Evolutionary conservation across 139 green algal species (phyloP), one percentile per base, ranked within the genome.

Genomic region (Eudorina sp.): DNA sequence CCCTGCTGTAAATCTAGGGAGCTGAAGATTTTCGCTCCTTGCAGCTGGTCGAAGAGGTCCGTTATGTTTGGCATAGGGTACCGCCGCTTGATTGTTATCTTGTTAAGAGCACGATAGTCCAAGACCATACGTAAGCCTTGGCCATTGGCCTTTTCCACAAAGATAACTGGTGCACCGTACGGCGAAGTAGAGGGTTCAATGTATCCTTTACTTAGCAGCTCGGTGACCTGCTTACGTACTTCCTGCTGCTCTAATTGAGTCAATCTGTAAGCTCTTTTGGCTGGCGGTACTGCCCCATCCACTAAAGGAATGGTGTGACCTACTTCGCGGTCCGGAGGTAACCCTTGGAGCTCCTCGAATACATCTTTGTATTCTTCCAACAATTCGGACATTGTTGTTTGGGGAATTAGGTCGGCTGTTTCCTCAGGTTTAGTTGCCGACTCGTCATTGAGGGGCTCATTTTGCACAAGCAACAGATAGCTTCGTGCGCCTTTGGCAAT

Each of bases 121-220:
- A n/a, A n/a, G n/a, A n/a, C n/a, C n/a, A n/a, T n/a, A n/a, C n/a
- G n/a, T n/a, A n/a, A n/a, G n/a, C n/a, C n/a, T n/a, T n/a, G n/a
- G n/a, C n/a, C n/a, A n/a, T n/a, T n/a, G n/a, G n/a, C n/a, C n/a
- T n/a, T n/a, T n/a, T n/a, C n/a, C n/a, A n/a, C n/a, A n/a, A n/a
- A n/a, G n/a, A n/a, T n/a, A n/a, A n/a, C n/a, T n/a, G n/a, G n/a
- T n/a, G n/a, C n/a, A n/a, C n/a, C n/a, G n/a, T n/a, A n/a, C n/a
- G n/a, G n/a, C n/a, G n/a, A n/a, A n/a, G n/a, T n/a, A n/a, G n/a
- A n/a, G n/a, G n/a, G n/a, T n/a, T n/a, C n/a, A n/a, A n/a, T n/a
- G n/a, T n/a, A n/a, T n/a, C n/a, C n/a, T n/a, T 90, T 85, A 3
- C 77, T 84, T 27, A 96, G 27, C 18, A 96, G 88, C 4, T 94